Base-by-base conservation (phyloP, 768 basidiomycete genomes). In the Roridomyces roridus region DNA sequence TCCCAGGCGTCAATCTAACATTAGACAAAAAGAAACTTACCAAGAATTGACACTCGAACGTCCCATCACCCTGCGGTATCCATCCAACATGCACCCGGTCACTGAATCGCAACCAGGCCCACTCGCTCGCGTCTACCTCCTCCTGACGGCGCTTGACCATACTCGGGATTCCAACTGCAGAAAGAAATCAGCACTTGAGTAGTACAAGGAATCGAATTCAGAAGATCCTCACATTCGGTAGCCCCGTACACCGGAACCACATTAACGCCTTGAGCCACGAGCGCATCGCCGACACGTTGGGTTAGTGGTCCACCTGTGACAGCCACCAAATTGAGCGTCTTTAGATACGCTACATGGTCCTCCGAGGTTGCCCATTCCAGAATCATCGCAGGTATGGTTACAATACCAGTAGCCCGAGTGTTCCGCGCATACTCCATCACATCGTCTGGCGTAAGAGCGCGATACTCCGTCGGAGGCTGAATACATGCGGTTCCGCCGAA, bases 361-460 rank as follows among this genome's bases (percentile, higher is more conserved):
- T 34, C 2, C 2, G 10, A 11, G 11, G 68, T 66, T 51, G 71
- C 67, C 75, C 79, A 79, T 42, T 72, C 67, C 39, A 79, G 71
- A 4, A 82, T 50, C 12, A 82, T 63, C 0, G 74, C 42, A 0
- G 81, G 79, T n/a, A 80, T 73, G 0, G 66, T 71, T 24, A 77
- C 62, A 2, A 81, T 46, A 1, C 57, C 51, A 20, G 70, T 68
- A 18, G 65, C 71, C 17, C 70, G 60, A 0, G 68, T 70, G 24
- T 66, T 51, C 11, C 62, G 60, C 11, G 73, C 61, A 42, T 74
- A 72, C 5, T 77, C 70, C 7, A 81, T 51, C 29, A 78, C 70
- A 52, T 75, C 78, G 5, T 75, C 68, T 8, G 31, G 60, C 12
- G 74, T 73, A 3, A 77, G 74, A 31, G 71, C 66, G 14, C 56